Evolutionary conservation across 768 basidiomycete genomes (phyloP).

Genomic region (Pisolithus microcarpus): DNA sequence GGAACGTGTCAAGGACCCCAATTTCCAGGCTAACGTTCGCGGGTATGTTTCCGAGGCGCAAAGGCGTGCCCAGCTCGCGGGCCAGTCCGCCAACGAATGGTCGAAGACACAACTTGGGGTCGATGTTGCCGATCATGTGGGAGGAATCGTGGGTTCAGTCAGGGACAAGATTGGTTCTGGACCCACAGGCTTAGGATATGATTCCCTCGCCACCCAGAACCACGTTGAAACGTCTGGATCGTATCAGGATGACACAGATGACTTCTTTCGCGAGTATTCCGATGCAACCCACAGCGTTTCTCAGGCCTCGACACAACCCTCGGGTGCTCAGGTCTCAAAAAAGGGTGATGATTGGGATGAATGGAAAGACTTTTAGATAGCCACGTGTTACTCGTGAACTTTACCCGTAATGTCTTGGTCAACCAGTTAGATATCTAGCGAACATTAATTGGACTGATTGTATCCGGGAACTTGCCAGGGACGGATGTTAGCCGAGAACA

Average conservation of each 20-base stretch:
- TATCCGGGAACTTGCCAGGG: background rate
- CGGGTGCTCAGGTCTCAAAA: constrained; percentile 14
- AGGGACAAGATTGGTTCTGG: constrained; percentile 50
- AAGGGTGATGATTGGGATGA: constrained; percentile 64
- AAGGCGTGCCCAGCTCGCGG: constrained; percentile 54
- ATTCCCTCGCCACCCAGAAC: constrained; percentile 38
- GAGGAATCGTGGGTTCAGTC: constrained; percentile 59
- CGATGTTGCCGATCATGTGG: constrained; percentile 76
- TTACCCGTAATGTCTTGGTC: background rate
- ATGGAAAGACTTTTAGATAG: constrained; percentile 72
- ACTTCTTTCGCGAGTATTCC: constrained; percentile 44
- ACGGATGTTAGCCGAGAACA: background rate
- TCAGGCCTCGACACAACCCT: constrained; percentile 2
- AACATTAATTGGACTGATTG: too few relatives aligned
- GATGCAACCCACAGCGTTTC: constrained; percentile 14
- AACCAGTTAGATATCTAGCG: background rate
- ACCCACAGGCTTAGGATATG: constrained; percentile 48
- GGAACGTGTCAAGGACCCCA: constrained; percentile 74
- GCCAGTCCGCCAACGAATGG: constrained; percentile 69
- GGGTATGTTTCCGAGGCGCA: constrained; percentile 68
- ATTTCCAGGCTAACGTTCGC: constrained; percentile 64
- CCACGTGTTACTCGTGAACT: background rate
- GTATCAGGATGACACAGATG: constrained; percentile 55
- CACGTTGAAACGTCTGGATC: constrained; percentile 53
- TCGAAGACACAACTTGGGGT: constrained; percentile 71